Conservation (phyloP, 371 early-diverging fungal species). For the Coemansia sp. region DNA sequence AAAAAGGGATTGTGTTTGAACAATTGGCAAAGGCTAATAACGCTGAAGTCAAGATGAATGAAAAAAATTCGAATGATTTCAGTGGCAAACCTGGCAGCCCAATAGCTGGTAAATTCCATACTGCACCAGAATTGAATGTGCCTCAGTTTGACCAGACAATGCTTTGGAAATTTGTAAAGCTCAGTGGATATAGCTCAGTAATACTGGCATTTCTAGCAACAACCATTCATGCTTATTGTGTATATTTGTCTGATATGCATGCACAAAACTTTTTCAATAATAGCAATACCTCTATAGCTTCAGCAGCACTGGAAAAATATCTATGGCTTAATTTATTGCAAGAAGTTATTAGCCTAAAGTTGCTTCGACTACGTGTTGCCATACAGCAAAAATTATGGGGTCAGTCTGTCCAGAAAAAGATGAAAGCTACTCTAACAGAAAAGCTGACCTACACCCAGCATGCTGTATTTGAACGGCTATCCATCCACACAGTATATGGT, state of each 20-base stretch:
- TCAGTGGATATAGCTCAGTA: slow-evolving; percentile 5
- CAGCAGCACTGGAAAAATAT: not conserved
- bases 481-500: slow-evolving; percentile 8
- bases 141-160: slow-evolving; percentile 4
- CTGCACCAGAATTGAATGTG: slow-evolving; percentile 20
- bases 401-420: not conserved
- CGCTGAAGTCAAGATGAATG: not conserved
- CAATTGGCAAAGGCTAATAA: not conserved
- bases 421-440: not conserved
- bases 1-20: not conserved
- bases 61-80: not conserved
- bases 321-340: not conserved
- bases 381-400: not conserved
- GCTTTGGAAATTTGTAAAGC: slow-evolving; percentile 9
- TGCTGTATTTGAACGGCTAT: slow-evolving; percentile 23
- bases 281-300: not conserved
- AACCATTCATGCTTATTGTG: not conserved
- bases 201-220: not conserved
- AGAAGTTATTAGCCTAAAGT: not conserved
- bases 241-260: not conserved
- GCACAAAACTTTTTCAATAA: not conserved
- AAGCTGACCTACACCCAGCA: slow-evolving; percentile 10
- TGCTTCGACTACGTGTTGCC: not conserved
- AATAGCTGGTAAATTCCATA: not conserved
- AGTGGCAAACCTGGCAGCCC: not conserved